phyloP scores from a whole-genome alignment of 2,329 filamentous ascomycete genomes.

The Xylariaceae sp. region DNA sequence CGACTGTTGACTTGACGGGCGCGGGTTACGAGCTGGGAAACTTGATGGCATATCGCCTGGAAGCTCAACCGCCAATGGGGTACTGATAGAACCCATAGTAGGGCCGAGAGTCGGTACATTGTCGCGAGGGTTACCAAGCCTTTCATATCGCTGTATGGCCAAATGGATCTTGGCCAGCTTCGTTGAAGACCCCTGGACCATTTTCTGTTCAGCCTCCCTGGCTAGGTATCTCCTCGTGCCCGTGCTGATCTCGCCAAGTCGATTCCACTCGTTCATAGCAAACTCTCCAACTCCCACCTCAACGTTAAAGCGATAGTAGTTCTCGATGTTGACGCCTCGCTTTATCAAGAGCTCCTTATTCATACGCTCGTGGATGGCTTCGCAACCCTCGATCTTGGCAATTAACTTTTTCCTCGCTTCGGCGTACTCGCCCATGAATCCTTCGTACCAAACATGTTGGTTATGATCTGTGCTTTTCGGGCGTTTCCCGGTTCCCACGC shows the following conservation, averaged over 20 bases:
- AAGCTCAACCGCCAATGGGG: constrained; percentile 54
- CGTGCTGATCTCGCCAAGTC: constrained; percentile 91
- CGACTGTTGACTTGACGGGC: constrained; percentile 47
- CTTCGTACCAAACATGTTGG: constrained; percentile 84
- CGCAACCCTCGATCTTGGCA: constrained; percentile 90
- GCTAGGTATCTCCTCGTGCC: constrained; percentile 80
- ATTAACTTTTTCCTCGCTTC: constrained; percentile 83
- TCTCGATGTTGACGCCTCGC: constrained; percentile 76
- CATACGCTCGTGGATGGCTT: constrained; percentile 86
- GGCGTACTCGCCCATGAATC: constrained; percentile 86
- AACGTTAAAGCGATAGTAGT: constrained; percentile 96
- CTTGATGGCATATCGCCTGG: constrained; percentile 49
- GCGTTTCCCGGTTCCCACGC: constrained; percentile 88
- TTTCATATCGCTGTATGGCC: constrained; percentile 65
- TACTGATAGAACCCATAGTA: constrained; percentile 37
- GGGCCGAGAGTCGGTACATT: constrained; percentile 38
- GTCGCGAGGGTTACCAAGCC: constrained; percentile 41
- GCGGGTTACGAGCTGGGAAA: constrained; percentile 33
- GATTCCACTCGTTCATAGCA: constrained; percentile 97
- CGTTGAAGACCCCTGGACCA: constrained; percentile 70
- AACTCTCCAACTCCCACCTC: constrained; percentile 95
- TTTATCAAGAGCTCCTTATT: constrained; percentile 69
- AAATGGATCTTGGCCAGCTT: constrained; percentile 81
- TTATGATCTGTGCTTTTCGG: constrained; percentile 62
- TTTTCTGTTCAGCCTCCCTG: constrained; percentile 67